Conservation (phyloP, 768 basidiomycete species). For the Phylloporus arenicola region DNA sequence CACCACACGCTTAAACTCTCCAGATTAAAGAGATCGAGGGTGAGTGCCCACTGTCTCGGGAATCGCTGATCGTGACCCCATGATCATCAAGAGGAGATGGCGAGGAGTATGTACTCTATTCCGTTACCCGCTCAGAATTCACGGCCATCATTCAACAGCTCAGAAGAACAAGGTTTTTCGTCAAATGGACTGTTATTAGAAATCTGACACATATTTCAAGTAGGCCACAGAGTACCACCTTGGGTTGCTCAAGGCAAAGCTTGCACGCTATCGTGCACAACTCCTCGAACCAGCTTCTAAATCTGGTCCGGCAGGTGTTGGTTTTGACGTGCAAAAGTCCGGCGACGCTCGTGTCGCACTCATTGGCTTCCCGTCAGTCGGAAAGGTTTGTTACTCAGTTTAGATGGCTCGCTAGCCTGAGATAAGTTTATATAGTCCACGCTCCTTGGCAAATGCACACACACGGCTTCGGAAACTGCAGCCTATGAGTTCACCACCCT, state of each 20-base stretch:
- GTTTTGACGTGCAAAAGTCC: constrained; percentile 83
- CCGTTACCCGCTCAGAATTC: not conserved
- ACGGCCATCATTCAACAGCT: constrained; percentile 39
- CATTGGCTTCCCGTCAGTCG: constrained; percentile 95
- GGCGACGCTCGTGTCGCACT: constrained; percentile 89
- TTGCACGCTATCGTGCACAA: constrained; percentile 91
- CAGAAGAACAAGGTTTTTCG: constrained; percentile 88
- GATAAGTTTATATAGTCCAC: constrained; percentile 57
- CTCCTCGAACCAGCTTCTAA: constrained; percentile 89
- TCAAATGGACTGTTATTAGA: constrained; percentile 3
- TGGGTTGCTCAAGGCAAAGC: constrained; percentile 88
- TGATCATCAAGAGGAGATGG: constrained; percentile 88
- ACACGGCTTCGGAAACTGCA: constrained; percentile 83
- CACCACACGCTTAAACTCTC: constrained; percentile 2
- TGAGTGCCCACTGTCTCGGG: constrained; percentile 34
- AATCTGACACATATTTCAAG: constrained; percentile 11
- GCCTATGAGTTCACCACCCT: constrained; percentile 96
- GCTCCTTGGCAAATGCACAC: constrained; percentile 83
- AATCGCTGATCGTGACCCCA: constrained; percentile 8
- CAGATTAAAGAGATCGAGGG: constrained; percentile 97
- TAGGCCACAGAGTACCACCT: constrained; percentile 94
- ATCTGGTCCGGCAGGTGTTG: constrained; percentile 71
- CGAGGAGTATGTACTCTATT: constrained; percentile 68
- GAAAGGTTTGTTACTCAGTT: constrained; percentile 48
- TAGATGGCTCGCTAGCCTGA: constrained; percentile 1